Evolutionary conservation across 495 filamentous ascomycete genomes (phyloP).

Genomic region (Annulohypoxylon stygium): DNA sequence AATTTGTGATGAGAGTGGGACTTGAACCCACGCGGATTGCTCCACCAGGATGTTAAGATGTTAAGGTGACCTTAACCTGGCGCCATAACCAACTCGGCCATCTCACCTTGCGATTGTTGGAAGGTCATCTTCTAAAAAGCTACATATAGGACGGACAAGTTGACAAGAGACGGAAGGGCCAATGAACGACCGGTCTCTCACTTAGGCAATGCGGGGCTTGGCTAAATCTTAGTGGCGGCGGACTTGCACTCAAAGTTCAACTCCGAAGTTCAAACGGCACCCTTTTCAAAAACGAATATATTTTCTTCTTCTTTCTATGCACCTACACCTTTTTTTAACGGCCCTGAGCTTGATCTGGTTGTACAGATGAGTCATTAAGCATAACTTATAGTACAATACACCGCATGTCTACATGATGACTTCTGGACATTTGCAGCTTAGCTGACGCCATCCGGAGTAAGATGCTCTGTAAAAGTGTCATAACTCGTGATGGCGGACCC

Average conservation of each 20-base stretch:
- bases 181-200: neutral
- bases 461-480: conserved; percentile 2
- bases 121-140: neutral
- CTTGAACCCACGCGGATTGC: conserved; percentile 38
- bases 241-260: neutral
- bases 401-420: neutral
- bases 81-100: conserved; percentile 28
- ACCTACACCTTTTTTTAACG: too few relatives aligned
- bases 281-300: neutral
- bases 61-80: conserved; percentile 15
- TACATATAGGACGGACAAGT: neutral
- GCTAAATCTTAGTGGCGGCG: neutral
- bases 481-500: neutral
- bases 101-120: conserved; percentile 9
- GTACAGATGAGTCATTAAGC: neutral
- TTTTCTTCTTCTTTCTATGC: neutral
- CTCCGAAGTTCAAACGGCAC: neutral
- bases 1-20: conserved; percentile 39
- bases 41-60: conserved; percentile 30
- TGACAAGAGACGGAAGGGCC: neutral
- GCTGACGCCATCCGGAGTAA: conserved; percentile 32
- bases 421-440: neutral
- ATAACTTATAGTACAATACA: neutral
- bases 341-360: neutral
- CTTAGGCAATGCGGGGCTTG: conserved; percentile 5